phyloP scores from a whole-genome alignment of 2,329 filamentous ascomycete genomes.

The Penicillium sp. region DNA sequence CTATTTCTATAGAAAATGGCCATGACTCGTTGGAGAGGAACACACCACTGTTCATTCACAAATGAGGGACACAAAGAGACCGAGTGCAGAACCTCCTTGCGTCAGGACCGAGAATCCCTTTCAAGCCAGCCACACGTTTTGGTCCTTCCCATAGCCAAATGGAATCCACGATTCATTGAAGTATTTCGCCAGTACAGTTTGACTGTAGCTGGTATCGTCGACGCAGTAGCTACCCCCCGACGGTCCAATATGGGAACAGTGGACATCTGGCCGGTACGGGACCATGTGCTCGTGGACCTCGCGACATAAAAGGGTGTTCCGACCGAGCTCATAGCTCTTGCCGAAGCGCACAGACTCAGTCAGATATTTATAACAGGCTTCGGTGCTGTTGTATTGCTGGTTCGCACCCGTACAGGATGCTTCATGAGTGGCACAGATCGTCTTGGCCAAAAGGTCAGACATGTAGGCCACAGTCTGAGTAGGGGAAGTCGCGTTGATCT shows the following conservation, averaged over 20 bases:
- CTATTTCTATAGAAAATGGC: no score
- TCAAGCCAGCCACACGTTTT: constrained; percentile 14
- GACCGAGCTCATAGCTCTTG: constrained; percentile 20
- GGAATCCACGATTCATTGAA: constrained; percentile 23
- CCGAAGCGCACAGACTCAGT: constrained; percentile 19
- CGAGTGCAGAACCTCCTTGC: no score
- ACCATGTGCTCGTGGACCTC: constrained; percentile 28
- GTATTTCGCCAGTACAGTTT: constrained; percentile 21
- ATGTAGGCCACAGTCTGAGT: constrained; percentile 12
- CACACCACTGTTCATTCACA: no score
- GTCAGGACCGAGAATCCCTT: no score
- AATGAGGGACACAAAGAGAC: no score
- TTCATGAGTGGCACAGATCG: constrained; percentile 19
- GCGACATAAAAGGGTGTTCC: constrained; percentile 24
- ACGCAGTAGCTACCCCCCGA: constrained; percentile 24
- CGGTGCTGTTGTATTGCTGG: constrained; percentile 17
- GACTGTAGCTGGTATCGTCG: constrained; percentile 21
- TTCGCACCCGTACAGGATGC: constrained; percentile 15
- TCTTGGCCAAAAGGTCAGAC: constrained; percentile 14
- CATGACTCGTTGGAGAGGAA: no score
- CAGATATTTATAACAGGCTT: constrained; percentile 17
- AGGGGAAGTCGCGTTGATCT: constrained; percentile 14
- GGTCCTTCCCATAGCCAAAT: constrained; percentile 15
- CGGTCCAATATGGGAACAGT: constrained; percentile 25
- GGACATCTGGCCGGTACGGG: constrained; percentile 20